Evolutionary conservation across 1,284 basidiomycete species (phyloP), one percentile per base, ranked within the genome.

Genomic region (Termitomyces sp.): DNA sequence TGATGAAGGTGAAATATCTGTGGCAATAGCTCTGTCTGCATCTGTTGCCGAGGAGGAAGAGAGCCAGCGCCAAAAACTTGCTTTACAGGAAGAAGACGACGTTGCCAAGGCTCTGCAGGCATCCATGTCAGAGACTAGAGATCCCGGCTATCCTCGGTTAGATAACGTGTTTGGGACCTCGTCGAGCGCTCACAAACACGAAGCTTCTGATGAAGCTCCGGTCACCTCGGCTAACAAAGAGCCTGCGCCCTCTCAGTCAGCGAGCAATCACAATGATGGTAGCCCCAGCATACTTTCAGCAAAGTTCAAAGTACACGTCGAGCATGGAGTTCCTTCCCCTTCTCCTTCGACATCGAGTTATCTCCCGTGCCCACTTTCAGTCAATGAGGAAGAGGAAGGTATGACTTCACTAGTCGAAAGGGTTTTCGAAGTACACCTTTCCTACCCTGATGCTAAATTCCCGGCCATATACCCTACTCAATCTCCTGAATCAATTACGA

Each of bases 21-120:
- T 67, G 43, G 72, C 67, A 2, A 64, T 88, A 19, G 77, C 78
- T n/a, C 60, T 84, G 31, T 86, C 86, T 2, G 73, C 75, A 40
- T 75, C 77, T 41, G 79, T 82, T 53, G 71, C 75, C 3, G 66
- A 66, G 28, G 70, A 70, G 40, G 71, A 72, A 43, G 68, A 74
- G 54, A 65, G 71, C 19, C 53, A 67, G 28, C 65, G 70, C 47
- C 67, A 72, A 28, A 68, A 70, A 43, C 56, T 76, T n/a, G 61
- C 59, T 5, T 65, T 57, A 52, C 73, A 79, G 60, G 86, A 89
- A 63, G 83, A 86, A 54, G 81, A 81, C 34, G 83, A 86, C 44
- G 71, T 90, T 19, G 80, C 79, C n/a, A 74, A 72, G 59, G 87
- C 86, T 0, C 61, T 89, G 55, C 74, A 80, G 59, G 83, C 80